These are phyloP conservation scores for Hypoxylon lienhwacheense DNA, from an alignment of 495 filamentous ascomycete species.

Conservation along the genomic window DNA sequence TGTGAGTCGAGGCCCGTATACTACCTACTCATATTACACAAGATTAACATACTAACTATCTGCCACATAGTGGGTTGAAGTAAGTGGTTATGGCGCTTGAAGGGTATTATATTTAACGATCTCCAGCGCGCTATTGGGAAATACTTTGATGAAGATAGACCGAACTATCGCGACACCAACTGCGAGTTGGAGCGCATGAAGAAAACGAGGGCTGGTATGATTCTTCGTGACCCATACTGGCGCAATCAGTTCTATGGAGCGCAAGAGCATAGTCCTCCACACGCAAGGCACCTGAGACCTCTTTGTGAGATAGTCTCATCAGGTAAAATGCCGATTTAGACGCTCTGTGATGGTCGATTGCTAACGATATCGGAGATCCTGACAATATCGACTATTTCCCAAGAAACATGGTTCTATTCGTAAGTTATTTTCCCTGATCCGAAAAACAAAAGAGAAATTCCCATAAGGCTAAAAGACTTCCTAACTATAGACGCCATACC, in stretches of 20 bases:
- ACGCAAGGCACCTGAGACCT: constrained; percentile 45
- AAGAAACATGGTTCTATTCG: constrained; percentile 46
- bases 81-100: no score
- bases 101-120: not conserved
- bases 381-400: constrained; percentile 27
- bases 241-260: constrained; percentile 28
- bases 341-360: not conserved
- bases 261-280: constrained; percentile 29
- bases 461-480: not conserved
- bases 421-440: constrained; percentile 17
- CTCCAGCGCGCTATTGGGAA: constrained; percentile 22
- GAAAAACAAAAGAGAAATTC: not conserved
- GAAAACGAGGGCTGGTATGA: constrained; percentile 17
- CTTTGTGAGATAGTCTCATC: constrained; percentile 39
- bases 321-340: constrained; percentile 9
- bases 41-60: not conserved
- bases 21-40: not conserved
- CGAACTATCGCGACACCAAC: constrained; percentile 4
- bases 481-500: constrained; percentile 59
- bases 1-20: constrained; percentile 8
- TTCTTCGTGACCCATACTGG: constrained; percentile 32
- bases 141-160: constrained; percentile 23
- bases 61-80: constrained; percentile 34
- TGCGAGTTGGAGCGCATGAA: constrained; percentile 5
- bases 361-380: constrained; percentile 5